Evolutionary conservation across 2,329 filamentous ascomycete genomes (phyloP).

Genomic region (Xylariaceae sp.): DNA sequence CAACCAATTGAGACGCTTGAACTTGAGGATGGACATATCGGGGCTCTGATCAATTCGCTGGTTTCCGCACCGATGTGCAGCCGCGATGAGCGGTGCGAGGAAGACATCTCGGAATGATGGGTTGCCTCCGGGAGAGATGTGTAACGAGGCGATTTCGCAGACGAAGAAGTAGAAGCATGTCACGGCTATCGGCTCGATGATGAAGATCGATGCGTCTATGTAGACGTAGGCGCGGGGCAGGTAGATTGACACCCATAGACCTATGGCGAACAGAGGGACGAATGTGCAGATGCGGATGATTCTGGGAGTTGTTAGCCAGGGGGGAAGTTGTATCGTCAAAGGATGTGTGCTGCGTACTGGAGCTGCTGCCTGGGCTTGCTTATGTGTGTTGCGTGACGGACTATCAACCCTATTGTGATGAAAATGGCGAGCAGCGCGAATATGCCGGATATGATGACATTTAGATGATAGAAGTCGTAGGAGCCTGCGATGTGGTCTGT

Average conservation of each 20-base stretch:
- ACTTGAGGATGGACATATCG: no score
- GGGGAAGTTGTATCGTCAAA: neutral
- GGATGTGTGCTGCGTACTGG: slow-evolving; percentile 27
- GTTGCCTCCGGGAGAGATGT: slow-evolving; percentile 13
- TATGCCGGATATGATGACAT: slow-evolving; percentile 34
- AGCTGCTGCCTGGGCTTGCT: slow-evolving; percentile 40
- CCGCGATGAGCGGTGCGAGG: slow-evolving; percentile 33
- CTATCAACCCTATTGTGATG: slow-evolving; percentile 29
- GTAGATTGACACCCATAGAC: slow-evolving; percentile 36
- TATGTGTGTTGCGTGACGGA: slow-evolving; percentile 35
- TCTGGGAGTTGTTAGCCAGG: slow-evolving; percentile 10
- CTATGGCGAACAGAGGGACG: slow-evolving; percentile 37
- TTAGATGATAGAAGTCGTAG: slow-evolving; percentile 26
- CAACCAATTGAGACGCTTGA: slow-evolving; percentile 12
- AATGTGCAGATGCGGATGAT: slow-evolving; percentile 41
- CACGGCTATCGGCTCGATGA: slow-evolving; percentile 38
- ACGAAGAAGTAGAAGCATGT: slow-evolving; percentile 43
- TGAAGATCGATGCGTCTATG: slow-evolving; percentile 35
- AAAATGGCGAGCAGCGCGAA: slow-evolving; percentile 31
- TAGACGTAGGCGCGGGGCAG: slow-evolving; percentile 38
- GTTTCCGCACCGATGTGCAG: slow-evolving; percentile 3
- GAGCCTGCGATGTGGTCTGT: slow-evolving; percentile 9
- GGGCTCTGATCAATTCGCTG: no score
- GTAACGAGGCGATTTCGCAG: slow-evolving; percentile 31
- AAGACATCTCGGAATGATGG: slow-evolving; percentile 32